Evolutionary conservation across 2,329 filamentous ascomycete species (phyloP), one percentile per base, ranked within the genome.

Genomic region (Gyromitra esculenta): DNA sequence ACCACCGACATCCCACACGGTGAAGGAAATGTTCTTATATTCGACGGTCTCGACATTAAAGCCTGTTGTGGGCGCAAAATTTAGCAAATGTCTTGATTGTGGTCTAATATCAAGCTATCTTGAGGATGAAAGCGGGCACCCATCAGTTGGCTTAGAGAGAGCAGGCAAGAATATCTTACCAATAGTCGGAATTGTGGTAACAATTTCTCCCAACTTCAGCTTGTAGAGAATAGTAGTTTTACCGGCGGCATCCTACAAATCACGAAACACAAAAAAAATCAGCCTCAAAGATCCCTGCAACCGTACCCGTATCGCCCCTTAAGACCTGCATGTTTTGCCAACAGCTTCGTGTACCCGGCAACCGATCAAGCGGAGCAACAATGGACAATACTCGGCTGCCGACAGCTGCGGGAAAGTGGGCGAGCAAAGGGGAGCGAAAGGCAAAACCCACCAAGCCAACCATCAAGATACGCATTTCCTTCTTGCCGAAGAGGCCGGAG

Each of bases 381-480:
- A 31, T 8, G 8, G 63, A 71, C 41, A 35, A 57, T 65, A 41
- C 31, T 63, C 54, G 68, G 60, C 60, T 57, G 43, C 45, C 13
- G 35, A 45, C 25, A 68, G 65, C 59, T 48, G 25, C 41, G 50
- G 35, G 39, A 67, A 73, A 75, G 43, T 25, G 50, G 50, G 39
- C 54, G 39, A 41, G 9, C 37, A 39, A 57, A n/a, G 21, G 37
- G 31, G 43, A 25, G 39, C 31, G 59, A 50, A 35, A 54, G 21
- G 45, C 60, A 59, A 21, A 60, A 81, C 80, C 74, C 68, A 81
- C 80, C 83, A 99, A 91, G 90, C 96, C 96, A 83, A 99, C 94
- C 96, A 99, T 99, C 86, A 99, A 87, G 88, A 99, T 97, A 89
- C 96, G 91, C 96, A 99, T 99, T 91, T 99, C 96, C 91, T 98